These are phyloP conservation scores for Aristolochia fimbriata DNA, from an alignment of 164 flowering plant genomes.

Conservation along the genomic window DNA sequence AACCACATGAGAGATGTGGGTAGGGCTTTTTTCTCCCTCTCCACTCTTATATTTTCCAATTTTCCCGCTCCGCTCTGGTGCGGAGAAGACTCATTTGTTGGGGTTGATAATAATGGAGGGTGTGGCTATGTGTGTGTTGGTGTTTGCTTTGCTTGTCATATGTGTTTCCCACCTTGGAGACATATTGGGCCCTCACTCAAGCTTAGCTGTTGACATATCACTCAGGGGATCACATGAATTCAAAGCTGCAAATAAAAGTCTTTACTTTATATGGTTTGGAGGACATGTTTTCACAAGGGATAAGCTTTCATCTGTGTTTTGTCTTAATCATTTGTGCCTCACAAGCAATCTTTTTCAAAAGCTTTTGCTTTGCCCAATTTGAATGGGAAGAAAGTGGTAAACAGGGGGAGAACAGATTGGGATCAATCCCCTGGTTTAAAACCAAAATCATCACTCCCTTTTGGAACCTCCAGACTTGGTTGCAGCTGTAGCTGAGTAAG, in stretches of 20 bases:
- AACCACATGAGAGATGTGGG: conserved; percentile 5
- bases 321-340: conserved; percentile 16
- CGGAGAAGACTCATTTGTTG: conserved; percentile 19
- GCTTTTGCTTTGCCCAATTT: conserved; percentile 6
- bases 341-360: conserved; percentile 5
- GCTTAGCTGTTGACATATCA: conserved; percentile 35
- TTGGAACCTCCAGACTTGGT: background rate
- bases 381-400: conserved; percentile 5
- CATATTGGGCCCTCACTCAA: conserved; percentile 32
- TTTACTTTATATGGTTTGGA: conserved; percentile 11
- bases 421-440: background rate
- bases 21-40: conserved; percentile 4
- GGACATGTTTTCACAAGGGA: conserved; percentile 18
- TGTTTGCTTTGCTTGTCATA: conserved; percentile 40
- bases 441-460: background rate
- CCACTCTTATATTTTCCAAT: background rate
- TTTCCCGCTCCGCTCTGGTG: conserved; percentile 15
- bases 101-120: conserved; percentile 24
- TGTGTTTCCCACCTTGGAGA: conserved; percentile 48
- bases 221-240: conserved; percentile 17
- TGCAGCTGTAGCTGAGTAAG: background rate
- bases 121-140: conserved; percentile 32
- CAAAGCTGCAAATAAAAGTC: conserved; percentile 8
- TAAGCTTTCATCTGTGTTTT: conserved; percentile 13
- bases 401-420: background rate